Conservation (phyloP, 139 green algal genomes). For the Chlorella vulgaris region DNA sequence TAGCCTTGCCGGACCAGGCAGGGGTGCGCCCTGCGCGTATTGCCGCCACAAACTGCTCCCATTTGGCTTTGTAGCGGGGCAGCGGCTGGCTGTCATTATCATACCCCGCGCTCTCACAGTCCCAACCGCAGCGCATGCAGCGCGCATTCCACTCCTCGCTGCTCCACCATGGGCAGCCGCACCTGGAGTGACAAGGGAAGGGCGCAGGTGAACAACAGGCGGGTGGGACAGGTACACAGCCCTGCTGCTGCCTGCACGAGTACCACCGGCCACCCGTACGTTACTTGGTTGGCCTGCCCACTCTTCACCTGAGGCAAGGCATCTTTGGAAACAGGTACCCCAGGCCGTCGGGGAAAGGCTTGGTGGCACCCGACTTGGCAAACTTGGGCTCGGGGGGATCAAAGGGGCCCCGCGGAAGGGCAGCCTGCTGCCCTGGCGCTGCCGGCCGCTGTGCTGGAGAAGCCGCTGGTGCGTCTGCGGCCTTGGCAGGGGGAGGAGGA, state of each 20-base stretch:
- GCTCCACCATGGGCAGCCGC: conserved; percentile 86
- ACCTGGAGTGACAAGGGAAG: conserved; percentile 63
- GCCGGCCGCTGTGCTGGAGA: not conserved
- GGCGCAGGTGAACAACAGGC: not conserved
- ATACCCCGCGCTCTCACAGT: conserved; percentile 77
- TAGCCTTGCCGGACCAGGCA: conserved; percentile 26
- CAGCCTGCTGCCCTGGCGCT: not conserved
- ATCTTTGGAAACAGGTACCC: conserved; percentile 56
- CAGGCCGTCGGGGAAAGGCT: conserved; percentile 20
- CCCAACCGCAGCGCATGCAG: conserved; percentile 73
- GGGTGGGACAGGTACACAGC: not conserved
- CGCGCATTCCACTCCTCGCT: conserved; percentile 82
- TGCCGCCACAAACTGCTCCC: conserved; percentile 50
- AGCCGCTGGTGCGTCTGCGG: too few species aligned
- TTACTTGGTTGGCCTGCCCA: too few species aligned
- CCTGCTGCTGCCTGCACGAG: too few species aligned
- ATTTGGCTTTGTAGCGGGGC: conserved; percentile 55
- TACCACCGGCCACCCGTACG: too few species aligned
- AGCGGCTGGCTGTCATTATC: conserved; percentile 80
- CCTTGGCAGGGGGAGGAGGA: not conserved
- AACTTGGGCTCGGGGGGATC: conserved; percentile 58
- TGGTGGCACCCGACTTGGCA: conserved; percentile 45
- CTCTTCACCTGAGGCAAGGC: conserved; percentile 39
- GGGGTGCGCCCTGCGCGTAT: conserved; percentile 59
- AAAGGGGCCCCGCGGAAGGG: not conserved